Evolutionary conservation across 2,329 filamentous ascomycete genomes (phyloP).

Genomic region (Trichoderma endophyticum): DNA sequence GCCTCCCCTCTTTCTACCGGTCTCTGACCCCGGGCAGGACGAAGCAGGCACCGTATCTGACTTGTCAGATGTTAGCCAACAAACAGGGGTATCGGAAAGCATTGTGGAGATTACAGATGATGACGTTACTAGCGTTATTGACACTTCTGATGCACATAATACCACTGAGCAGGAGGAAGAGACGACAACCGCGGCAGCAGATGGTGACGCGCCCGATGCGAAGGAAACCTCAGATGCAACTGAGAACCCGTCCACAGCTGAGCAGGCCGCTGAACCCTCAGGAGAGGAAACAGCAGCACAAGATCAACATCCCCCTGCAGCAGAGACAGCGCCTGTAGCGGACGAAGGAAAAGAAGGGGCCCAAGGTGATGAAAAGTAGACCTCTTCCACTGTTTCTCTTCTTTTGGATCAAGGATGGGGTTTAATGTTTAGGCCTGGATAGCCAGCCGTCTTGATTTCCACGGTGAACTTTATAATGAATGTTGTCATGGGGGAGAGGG

Average conservation of each 20-base stretch:
- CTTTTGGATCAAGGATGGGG: background rate
- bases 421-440: background rate
- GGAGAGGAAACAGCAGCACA: background rate
- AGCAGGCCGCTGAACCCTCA: background rate
- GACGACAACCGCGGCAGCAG: background rate
- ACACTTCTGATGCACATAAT: background rate
- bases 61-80: constrained; percentile 5
- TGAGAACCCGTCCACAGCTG: background rate
- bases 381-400: background rate
- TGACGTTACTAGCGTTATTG: background rate
- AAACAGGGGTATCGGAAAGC: constrained; percentile 13
- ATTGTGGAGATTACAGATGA: background rate
- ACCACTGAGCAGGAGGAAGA: background rate
- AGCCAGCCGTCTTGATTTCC: background rate
- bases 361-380: constrained; percentile 1
- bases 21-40: constrained; percentile 19
- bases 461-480: background rate
- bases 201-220: background rate
- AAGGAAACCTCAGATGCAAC: constrained; percentile 2
- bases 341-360: background rate
- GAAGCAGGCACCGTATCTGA: constrained; percentile 18
- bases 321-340: background rate
- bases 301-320: background rate
- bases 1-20: background rate
- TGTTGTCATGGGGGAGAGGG: background rate